Percentiles rank a stretch among this genome's conserved stretches.
Evolutionary conservation across 1,284 basidiomycete genomes (phyloP).

Genomic region (Heterobasidion irregulare): DNA sequence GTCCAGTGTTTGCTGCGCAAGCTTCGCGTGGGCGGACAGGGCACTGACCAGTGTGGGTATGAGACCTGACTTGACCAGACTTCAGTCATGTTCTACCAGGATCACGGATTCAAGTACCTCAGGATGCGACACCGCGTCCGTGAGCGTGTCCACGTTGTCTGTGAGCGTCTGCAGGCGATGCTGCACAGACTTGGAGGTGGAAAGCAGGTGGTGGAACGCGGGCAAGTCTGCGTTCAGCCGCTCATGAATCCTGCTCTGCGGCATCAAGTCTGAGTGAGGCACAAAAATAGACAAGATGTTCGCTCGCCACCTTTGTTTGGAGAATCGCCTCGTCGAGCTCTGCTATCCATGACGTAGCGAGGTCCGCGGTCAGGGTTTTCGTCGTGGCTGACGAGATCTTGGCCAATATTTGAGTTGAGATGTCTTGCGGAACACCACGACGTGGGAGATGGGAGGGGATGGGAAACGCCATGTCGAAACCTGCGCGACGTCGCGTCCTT

Average conservation of each 20-base stretch:
- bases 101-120: conserved; percentile 34
- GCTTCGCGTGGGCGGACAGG: conserved; percentile 45
- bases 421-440: conserved; percentile 42
- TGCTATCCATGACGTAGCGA: conserved; percentile 58
- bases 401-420: conserved; percentile 58
- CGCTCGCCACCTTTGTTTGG: conserved; percentile 51
- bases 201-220: conserved; percentile 54
- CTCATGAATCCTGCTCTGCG: conserved; percentile 55
- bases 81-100: conserved; percentile 8
- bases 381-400: conserved; percentile 56
- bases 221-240: conserved; percentile 57
- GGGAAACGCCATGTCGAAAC: conserved; percentile 54
- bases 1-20: conserved; percentile 53
- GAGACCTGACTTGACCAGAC: conserved; percentile 47
- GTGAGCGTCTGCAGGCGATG: conserved; percentile 45
- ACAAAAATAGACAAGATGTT: conserved; percentile 1
- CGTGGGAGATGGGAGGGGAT: conserved; percentile 63
- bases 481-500: no score
- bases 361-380: conserved; percentile 45
- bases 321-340: conserved; percentile 64
- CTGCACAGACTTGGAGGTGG: conserved; percentile 55
- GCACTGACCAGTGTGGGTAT: conserved; percentile 44
- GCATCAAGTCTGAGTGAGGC: not conserved
- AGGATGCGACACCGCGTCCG: conserved; percentile 40
- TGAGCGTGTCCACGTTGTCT: conserved; percentile 42